Base-by-base conservation (phyloP, 2,329 filamentous ascomycete species). In the Lasiodiplodia hormozganensis region DNA sequence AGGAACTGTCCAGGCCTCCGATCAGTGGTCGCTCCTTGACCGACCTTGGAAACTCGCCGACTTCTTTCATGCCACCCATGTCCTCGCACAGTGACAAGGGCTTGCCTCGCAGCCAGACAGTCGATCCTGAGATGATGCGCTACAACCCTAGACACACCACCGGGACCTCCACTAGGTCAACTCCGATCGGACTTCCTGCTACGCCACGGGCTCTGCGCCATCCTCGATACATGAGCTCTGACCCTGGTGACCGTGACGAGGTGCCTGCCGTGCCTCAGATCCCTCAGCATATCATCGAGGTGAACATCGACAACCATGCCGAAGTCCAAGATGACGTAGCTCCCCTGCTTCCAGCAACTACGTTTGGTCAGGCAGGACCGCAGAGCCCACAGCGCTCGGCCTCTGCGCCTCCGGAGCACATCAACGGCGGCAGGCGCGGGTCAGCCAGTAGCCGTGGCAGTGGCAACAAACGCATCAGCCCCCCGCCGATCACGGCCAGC, bases 161-260 rank as follows among this genome's bases (percentile, higher is more conserved):
- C 8, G 80, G 80, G 18, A 82, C 81, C 2, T 81, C 83, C 2
- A 85, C 85, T 1, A 83, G 86, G 16, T 84, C 85, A 16, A 82
- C 82, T 1, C 85, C 87, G 6, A 86, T 95, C 64, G 94, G 94
- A 0, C 86, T 97, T n/a, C 94, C 95, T 16, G 93, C 94, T 2
- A 97, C 94, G 0, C 94, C 95, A 36, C 90, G 93, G 81, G 94
- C 94, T 1, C 97, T 97, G 94, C 88, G 92, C 23, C 89, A 96
- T 76, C 87, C 88, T 1, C 89, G 92, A 53, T 89, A 95, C 72
- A 85, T 86, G 77, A 87, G 88, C 72, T 80, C 84, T 2, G 86
- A 89, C 69, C 82, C 85, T 52, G 82, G 81, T 57, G 81, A 84
- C 54, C 78, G 82, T 40, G 82, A 85, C 18, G 77, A 79, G 38